Base-by-base conservation (phyloP, 176 grass and related monocot species). In the Elaeis guineensis region DNA sequence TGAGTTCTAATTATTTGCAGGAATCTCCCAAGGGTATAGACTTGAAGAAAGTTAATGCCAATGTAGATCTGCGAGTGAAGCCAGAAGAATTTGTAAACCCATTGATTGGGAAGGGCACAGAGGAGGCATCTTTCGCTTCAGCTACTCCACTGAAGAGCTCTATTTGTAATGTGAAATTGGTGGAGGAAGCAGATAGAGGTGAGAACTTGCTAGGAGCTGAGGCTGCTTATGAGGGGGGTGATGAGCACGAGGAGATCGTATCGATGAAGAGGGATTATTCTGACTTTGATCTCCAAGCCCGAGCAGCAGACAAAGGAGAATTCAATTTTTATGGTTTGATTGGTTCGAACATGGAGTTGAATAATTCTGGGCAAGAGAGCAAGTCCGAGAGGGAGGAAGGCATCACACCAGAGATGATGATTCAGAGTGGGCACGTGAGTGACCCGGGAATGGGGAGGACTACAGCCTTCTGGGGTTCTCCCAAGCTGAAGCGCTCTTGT, bases 401-500 rank as follows among this genome's bases (percentile, higher is more conserved):
- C 4, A 73, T 62, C 51, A 66, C 66, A 9, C 69, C 66, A 0
- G 65, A 85, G 12, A 11, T 54, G 4, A 22, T 51, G 62, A 21
- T 29, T 25, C 64, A 61, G 17, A 76, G 26, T 9, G 71, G 60
- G 48, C 66, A 64, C 26, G 69, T 21, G 3, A 82, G 64, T 19
- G 68, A 77, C 49, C 55, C 52, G 54, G 69, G 52, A 7, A 51
- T 35, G 3, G 78, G 44, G 5, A 59, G 54, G 24, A 52, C 17
- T 56, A 19, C 51, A 1, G 58, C 16, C 9, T 73, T 66, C 6
- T 16, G 52, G 23, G 70, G 59, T 21, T 70, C 64, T 0, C 17
- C 78, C 16, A 67, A 44, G 69, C 76, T 98, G 66, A 69, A 76
- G 28, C 83, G 93, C 32, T 98, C 87, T 2, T 89, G 93, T 73